Evolutionary conservation across 2,329 filamentous ascomycete species (phyloP), one percentile per base, ranked within the genome.

Genomic region (Fusarium albidum): DNA sequence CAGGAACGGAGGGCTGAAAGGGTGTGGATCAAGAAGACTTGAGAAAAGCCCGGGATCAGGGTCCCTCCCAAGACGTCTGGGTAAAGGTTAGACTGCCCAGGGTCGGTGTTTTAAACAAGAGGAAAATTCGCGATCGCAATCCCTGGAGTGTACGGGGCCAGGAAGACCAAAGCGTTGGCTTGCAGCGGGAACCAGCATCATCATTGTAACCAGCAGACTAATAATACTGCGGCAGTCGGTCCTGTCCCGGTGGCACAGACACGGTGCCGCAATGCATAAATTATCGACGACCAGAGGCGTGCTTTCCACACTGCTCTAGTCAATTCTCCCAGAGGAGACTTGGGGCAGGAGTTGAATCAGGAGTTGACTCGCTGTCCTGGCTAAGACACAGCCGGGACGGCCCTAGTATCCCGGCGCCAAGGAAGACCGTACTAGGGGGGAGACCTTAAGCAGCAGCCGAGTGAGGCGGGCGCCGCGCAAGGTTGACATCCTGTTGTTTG

Each of bases 131-230:
- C 39, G 35, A 51, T 54, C 31, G 53, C 28, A 59, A 46, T 40
- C 44, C 43, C 42, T 25, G 51, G 28, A 49, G 41, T 37, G 32
- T 28, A 49, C 37, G 50, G 42, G 35, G 14, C 21, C 34, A 49
- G 39, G 42, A 35, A 46, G 49, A 53, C 46, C 53, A 57, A 60
- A 55, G 52, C 48, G 52, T 46, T 37, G 43, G 43, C 63, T 43
- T 63, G 64, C 56, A 63, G 59, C 61, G 61, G 63, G 49, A 65
- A 52, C 58, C 59, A 59, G 53, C 65, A 67, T 66, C 61, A 57
- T 53, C 60, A 67, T 49, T 54, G 56, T 48, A 52, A 54, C 41
- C 33, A 48, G 51, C 48, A 49, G 49, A 42, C 49, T 54, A 49
- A 46, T 54, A 49, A 46, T 49, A 45, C 37, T 57, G 55, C 49